phyloP scores from a whole-genome alignment of 768 basidiomycete species.

The Pholiota conissans region DNA sequence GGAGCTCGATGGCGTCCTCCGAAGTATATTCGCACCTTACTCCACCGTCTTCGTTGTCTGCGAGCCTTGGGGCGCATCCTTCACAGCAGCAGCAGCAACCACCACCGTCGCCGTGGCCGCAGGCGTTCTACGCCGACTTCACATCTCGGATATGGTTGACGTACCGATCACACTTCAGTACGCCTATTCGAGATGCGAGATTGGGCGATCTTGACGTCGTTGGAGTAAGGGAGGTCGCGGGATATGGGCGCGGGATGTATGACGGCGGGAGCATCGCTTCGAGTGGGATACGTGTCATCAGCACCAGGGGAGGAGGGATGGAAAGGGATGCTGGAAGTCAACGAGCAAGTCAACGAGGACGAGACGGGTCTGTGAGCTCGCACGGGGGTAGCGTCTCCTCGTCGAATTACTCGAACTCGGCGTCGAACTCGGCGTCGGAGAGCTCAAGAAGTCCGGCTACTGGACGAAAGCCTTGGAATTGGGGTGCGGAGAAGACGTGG shows the following conservation, averaged over 20 bases:
- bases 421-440: neutral
- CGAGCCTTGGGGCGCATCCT: no score
- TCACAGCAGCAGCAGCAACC: no score
- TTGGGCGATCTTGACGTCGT: constrained; percentile 32
- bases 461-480: constrained; percentile 59
- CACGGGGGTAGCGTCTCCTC: neutral
- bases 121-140: constrained; percentile 87
- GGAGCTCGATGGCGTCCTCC: neutral
- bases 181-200: constrained; percentile 67
- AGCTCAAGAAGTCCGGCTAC: constrained; percentile 31
- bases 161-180: constrained; percentile 81
- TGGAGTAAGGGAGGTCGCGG: neutral
- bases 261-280: no score
- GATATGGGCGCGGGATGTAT: neutral
- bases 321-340: no score
- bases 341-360: no score
- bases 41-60: no score
- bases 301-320: no score
- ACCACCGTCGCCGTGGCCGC: constrained; percentile 79
- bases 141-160: constrained; percentile 88
- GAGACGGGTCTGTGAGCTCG: neutral
- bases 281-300: no score
- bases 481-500: constrained; percentile 78
- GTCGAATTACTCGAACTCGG: no score
- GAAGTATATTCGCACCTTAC: no score